Base-by-base conservation (phyloP, 2,329 filamentous ascomycete genomes). In the Stachybotrys chartarum region DNA sequence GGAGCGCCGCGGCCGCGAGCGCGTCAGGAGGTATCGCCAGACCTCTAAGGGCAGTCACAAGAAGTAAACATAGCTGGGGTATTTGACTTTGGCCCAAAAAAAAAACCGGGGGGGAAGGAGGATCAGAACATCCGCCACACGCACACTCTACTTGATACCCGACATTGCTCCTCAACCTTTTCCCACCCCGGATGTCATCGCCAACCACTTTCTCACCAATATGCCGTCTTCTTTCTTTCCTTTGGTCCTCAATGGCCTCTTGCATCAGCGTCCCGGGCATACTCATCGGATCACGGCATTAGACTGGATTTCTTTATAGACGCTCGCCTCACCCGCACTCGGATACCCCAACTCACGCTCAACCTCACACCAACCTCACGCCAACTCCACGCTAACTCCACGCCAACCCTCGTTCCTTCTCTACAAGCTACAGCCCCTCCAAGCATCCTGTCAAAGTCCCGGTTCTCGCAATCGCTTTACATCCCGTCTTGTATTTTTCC, bases 1-100 rank as follows among this genome's bases (percentile, higher is more conserved):
- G 63, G 66, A 72, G 66, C 63, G 68, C 16, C 65, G 72, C 17
- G 72, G 72, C n/a, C 69, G 72, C 24, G 68, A 72, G 62, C 67
- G 72, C 55, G 70, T 71, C 58, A 62, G 72, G 57, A 64, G 61
- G 51, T 63, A 66, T 49, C 60, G 68, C 59, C 60, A 61, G 47
- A 59, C 60, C 6, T 54, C 59, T 58, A 68, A 69, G 61, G 3
- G 45, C 45, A 59, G 61, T 49, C 64, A 68, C 55, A 68, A 66
- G 59, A 70, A 70, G 54, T 69, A 64, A 67, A 58, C n/a, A 5
- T 2, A 42, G 14, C 8, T 10, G 14, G 35, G 35, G 10, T 24
- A 24, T 24, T 24, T 6, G 35, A 14, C 35, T 6, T 10, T 14
- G 8, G 35, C 8, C n/a, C n/a, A n/a, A n/a, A n/a, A n/a, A 42